These are phyloP conservation scores for Mortierella sp. DNA, from an alignment of 371 early-diverging fungal species.

Conservation along the genomic window DNA sequence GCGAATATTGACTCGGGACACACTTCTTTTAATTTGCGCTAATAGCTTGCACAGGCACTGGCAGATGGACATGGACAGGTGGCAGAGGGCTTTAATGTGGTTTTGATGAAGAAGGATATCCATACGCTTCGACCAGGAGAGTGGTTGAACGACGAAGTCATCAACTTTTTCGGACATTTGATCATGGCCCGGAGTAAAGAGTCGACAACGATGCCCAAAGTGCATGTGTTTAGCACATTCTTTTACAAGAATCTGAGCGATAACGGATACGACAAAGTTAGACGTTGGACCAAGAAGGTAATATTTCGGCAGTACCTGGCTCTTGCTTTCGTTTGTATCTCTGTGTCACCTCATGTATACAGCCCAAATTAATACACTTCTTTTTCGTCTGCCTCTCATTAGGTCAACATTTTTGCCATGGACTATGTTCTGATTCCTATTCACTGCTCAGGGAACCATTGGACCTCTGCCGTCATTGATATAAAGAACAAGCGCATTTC, in stretches of 20 bases:
- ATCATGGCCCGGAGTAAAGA: constrained; percentile 72
- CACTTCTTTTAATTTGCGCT: background rate
- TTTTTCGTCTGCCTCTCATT: no score
- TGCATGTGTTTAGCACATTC: constrained; percentile 91
- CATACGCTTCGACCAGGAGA: constrained; percentile 73
- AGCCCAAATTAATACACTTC: background rate
- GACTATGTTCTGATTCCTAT: constrained; percentile 90
- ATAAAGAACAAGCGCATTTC: constrained; percentile 73
- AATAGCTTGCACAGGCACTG: constrained; percentile 53
- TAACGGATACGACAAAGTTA: constrained; percentile 78
- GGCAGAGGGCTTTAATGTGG: constrained; percentile 69
- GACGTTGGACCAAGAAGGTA: constrained; percentile 87
- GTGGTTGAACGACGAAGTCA: constrained; percentile 96
- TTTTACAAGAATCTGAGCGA: constrained; percentile 82
- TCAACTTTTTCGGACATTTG: constrained; percentile 90
- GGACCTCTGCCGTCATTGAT: constrained; percentile 87
- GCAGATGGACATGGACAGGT: constrained; percentile 47
- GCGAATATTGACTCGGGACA: no score
- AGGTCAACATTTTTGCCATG: constrained; percentile 82
- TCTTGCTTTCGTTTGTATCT: background rate
- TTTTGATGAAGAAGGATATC: constrained; percentile 71
- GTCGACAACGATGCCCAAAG: constrained; percentile 56
- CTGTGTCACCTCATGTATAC: constrained; percentile 4
- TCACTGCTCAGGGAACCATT: constrained; percentile 86
- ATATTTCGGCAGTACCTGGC: background rate